A percentile compares a stretch with the other conserved stretches of the same genome.
Evolutionary conservation across 805 yeast species (phyloP).

Genomic region (Candida ponderosae): DNA sequence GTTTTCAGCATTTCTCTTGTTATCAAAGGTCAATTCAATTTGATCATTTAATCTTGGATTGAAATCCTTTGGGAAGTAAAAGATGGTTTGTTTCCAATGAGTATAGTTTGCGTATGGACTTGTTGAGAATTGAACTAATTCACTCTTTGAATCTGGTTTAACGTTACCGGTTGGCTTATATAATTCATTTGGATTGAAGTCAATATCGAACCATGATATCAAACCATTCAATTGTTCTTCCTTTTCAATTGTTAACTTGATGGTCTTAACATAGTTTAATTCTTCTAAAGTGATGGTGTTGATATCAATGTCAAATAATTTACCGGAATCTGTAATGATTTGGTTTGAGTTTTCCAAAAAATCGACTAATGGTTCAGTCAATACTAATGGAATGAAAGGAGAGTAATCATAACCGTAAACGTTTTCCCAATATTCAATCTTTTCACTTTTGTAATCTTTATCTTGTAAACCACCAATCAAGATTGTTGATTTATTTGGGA

Average conservation of each 20-base stretch:
- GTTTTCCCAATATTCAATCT: conserved; percentile 90
- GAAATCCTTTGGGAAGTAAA: conserved; percentile 78
- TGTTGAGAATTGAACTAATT: conserved; percentile 71
- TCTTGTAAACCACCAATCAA: conserved; percentile 91
- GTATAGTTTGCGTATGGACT: conserved; percentile 94
- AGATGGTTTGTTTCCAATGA: conserved; percentile 98
- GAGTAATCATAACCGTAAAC: conserved; percentile 95
- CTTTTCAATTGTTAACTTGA: conserved; percentile 65
- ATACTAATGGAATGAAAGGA: conserved; percentile 80
- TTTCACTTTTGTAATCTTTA: conserved; percentile 84
- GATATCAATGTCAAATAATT: conserved; percentile 76
- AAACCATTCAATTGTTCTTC: conserved; percentile 83
- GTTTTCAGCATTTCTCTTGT: conserved; percentile 69
- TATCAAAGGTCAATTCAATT: conserved; percentile 62
- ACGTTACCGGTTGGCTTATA: conserved; percentile 5
- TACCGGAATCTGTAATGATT: conserved; percentile 64
- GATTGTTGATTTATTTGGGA: conserved; percentile 91
- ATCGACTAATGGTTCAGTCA: conserved; percentile 93
- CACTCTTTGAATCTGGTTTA: conserved; percentile 33
- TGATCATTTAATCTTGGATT: conserved; percentile 70
- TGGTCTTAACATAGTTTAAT: conserved; percentile 66
- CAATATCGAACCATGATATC: conserved; percentile 92
- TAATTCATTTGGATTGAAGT: conserved; percentile 53
- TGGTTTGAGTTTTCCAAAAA: conserved; percentile 68
- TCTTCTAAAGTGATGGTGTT: conserved; percentile 83